Evolutionary conservation across 2,329 filamentous ascomycete species (phyloP).

Genomic region (Periglandula ipomoeae): DNA sequence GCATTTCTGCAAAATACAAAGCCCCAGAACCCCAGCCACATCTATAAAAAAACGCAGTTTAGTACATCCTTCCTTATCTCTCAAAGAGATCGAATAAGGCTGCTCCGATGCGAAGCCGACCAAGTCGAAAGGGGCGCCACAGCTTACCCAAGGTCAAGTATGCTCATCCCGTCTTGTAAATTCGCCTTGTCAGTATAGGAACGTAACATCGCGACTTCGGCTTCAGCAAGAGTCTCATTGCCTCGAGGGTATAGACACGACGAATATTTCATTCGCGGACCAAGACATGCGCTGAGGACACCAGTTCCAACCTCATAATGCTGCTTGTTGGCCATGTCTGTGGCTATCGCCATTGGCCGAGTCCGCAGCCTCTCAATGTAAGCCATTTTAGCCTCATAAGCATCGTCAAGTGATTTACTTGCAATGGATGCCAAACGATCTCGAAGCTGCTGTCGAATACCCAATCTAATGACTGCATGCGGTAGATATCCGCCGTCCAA

Average conservation of each 20-base stretch:
- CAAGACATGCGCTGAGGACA: constrained; percentile 51
- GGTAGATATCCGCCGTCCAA: constrained; percentile 60
- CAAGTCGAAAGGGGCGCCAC: neutral
- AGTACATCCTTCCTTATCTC: too few species aligned
- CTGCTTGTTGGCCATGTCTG: constrained; percentile 55
- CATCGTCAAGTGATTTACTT: constrained; percentile 40
- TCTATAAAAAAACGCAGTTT: too few species aligned
- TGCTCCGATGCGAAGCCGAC: neutral
- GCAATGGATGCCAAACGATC: constrained; percentile 48
- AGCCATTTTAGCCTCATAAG: constrained; percentile 51
- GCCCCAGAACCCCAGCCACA: constrained; percentile 62
- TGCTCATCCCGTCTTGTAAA: constrained; percentile 48
- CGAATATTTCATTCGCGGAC: constrained; percentile 66
- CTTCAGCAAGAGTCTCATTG: constrained; percentile 52
- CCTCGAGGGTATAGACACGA: constrained; percentile 56
- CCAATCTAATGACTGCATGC: constrained; percentile 50
- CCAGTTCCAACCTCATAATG: constrained; percentile 66
- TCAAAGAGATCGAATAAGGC: too few species aligned
- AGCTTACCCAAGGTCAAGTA: constrained; percentile 52
- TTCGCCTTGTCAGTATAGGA: constrained; percentile 52
- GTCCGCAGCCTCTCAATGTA: constrained; percentile 51
- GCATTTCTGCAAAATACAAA: constrained; percentile 55
- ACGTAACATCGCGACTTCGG: constrained; percentile 57
- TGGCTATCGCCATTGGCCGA: constrained; percentile 60
- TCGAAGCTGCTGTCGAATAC: constrained; percentile 57